These are phyloP conservation scores for Harringtonia aguacate DNA, from an alignment of 2,329 filamentous ascomycete species.

Conservation along the genomic window DNA sequence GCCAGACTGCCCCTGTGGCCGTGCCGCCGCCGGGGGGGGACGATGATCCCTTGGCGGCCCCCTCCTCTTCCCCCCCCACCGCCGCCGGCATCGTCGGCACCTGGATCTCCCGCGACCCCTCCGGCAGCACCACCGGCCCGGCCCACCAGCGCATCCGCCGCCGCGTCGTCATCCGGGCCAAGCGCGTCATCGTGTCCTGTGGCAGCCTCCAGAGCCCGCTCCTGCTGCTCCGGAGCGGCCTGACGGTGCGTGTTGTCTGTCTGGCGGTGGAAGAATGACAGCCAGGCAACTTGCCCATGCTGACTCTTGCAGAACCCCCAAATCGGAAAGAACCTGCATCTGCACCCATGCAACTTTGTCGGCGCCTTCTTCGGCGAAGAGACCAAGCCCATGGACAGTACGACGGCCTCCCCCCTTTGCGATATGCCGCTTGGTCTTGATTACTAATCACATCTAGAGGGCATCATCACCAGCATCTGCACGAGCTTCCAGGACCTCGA, in stretches of 20 bases:
- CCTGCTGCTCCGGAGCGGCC: slow-evolving; percentile 64
- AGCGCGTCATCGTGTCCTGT: slow-evolving; percentile 67
- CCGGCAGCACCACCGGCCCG: slow-evolving; percentile 42
- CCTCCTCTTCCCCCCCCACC: slow-evolving; percentile 31
- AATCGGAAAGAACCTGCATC: slow-evolving; percentile 69
- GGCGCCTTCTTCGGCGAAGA: slow-evolving; percentile 58
- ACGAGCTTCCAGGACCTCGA: slow-evolving; percentile 74
- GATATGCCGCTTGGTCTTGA: not conserved
- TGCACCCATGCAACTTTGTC: slow-evolving; percentile 61
- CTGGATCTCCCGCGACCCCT: slow-evolving; percentile 62
- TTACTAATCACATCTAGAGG: slow-evolving; percentile 33
- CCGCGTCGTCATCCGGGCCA: slow-evolving; percentile 62
- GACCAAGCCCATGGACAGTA: slow-evolving; percentile 56
- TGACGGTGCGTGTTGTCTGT: slow-evolving; percentile 41
- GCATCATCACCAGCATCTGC: slow-evolving; percentile 70
- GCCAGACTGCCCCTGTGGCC: not conserved
- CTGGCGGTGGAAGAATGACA: not conserved
- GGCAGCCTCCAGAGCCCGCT: slow-evolving; percentile 71
- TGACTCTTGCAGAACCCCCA: slow-evolving; percentile 51
- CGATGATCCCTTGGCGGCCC: not conserved
- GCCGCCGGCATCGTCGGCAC: slow-evolving; percentile 63
- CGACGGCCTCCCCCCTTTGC: too few relatives aligned
- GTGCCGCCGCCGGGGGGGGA: not conserved
- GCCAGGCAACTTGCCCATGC: too few relatives aligned
- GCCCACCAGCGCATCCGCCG: slow-evolving; percentile 37